These are phyloP conservation scores for Fonsecaea multimorphosa DNA, from an alignment of 2,329 filamentous ascomycete species.

Conservation along the genomic window DNA sequence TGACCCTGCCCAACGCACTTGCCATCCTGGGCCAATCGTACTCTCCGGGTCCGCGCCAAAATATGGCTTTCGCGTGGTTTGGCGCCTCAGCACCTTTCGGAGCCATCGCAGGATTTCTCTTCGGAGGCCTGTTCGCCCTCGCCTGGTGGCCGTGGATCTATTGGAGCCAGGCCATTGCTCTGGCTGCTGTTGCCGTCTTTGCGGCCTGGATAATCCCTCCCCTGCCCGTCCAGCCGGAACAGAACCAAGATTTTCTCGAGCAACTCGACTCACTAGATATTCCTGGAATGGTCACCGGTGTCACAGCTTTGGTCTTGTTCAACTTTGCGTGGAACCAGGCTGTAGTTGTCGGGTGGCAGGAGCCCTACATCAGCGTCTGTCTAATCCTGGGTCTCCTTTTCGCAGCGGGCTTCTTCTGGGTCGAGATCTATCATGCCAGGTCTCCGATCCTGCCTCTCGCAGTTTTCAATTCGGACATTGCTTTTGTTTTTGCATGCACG, in stretches of 20 bases:
- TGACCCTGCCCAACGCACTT: slow-evolving; percentile 68
- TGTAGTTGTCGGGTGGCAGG: slow-evolving; percentile 63
- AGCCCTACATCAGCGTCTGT: slow-evolving; percentile 61
- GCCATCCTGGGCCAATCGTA: slow-evolving; percentile 67
- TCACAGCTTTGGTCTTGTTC: slow-evolving; percentile 64
- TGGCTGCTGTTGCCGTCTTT: slow-evolving; percentile 47
- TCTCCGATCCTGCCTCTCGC: slow-evolving; percentile 65
- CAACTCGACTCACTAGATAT: slow-evolving; percentile 47
- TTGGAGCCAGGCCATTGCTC: slow-evolving; percentile 52
- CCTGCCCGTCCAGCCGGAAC: slow-evolving; percentile 33
- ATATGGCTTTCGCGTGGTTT: slow-evolving; percentile 64
- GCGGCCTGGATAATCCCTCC: slow-evolving; percentile 48
- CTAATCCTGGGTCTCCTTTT: slow-evolving; percentile 65
- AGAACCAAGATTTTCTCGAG: slow-evolving; percentile 34
- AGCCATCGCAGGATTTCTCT: slow-evolving; percentile 50
- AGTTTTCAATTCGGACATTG: slow-evolving; percentile 55
- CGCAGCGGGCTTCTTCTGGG: slow-evolving; percentile 61
- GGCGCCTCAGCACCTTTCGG: slow-evolving; percentile 57
- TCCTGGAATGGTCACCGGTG: slow-evolving; percentile 54
- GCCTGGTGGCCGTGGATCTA: slow-evolving; percentile 62
- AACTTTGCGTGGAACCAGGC: slow-evolving; percentile 73
- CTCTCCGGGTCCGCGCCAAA: slow-evolving; percentile 62
- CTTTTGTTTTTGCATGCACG: slow-evolving; percentile 63
- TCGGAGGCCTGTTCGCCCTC: slow-evolving; percentile 48
- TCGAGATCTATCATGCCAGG: slow-evolving; percentile 53